Evolutionary conservation across 805 yeast species (phyloP).

Genomic region (Candida cerambycidarum): DNA sequence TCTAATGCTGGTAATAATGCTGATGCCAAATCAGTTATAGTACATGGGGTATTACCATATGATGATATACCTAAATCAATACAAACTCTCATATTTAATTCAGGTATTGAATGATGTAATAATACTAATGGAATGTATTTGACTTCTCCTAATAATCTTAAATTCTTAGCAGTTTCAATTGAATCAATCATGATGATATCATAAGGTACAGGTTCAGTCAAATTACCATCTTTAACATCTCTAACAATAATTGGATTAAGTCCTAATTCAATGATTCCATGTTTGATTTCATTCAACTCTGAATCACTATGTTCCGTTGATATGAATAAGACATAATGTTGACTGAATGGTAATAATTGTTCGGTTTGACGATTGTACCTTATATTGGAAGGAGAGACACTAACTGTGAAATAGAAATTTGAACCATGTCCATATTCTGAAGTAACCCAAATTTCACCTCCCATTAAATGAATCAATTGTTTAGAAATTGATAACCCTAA

Average conservation of each 20-base stretch:
- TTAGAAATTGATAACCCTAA: slow-evolving; percentile 85
- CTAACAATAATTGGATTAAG: slow-evolving; percentile 62
- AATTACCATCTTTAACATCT: slow-evolving; percentile 55
- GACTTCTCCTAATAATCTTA: slow-evolving; percentile 70
- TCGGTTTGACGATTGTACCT: slow-evolving; percentile 65
- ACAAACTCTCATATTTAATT: slow-evolving; percentile 76
- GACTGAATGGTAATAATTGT: slow-evolving; percentile 66
- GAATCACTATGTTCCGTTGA: slow-evolving; percentile 58
- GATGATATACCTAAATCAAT: slow-evolving; percentile 84
- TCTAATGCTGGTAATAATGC: slow-evolving; percentile 84
- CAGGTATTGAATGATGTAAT: slow-evolving; percentile 72
- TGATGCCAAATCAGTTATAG: slow-evolving; percentile 76
- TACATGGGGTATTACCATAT: slow-evolving; percentile 86
- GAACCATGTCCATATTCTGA: slow-evolving; percentile 81
- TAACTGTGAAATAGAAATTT: slow-evolving; percentile 76
- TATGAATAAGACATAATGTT: slow-evolving; percentile 69
- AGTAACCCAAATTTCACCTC: slow-evolving; percentile 91
- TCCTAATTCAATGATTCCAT: slow-evolving; percentile 53
- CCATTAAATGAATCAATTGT: slow-evolving; percentile 85
- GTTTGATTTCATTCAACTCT: slow-evolving; percentile 51
- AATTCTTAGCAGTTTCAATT: slow-evolving; percentile 66
- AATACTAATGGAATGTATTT: slow-evolving; percentile 84
- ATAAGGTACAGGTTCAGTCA: slow-evolving; percentile 57
- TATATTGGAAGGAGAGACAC: slow-evolving; percentile 70
- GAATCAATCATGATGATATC: slow-evolving; percentile 85